Conservation (phyloP, 2,329 filamentous ascomycete species). For the Fusarium sambucinum region DNA sequence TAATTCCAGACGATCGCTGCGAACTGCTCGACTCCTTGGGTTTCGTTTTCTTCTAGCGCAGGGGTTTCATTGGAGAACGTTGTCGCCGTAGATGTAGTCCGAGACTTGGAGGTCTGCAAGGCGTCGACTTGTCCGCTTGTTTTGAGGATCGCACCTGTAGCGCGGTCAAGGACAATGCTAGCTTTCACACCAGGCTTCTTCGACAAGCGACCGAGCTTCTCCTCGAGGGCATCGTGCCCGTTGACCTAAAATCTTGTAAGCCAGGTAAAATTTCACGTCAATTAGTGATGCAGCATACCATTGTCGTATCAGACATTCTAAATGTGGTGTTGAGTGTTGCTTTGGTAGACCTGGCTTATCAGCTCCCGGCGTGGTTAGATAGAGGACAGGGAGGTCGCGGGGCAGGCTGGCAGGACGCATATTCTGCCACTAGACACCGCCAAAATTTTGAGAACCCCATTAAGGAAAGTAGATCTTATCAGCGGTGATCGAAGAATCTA, state of each 20-base stretch:
- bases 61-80: constrained; percentile 62
- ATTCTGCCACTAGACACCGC: constrained; percentile 61
- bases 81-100: constrained; percentile 53
- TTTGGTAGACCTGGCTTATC: constrained; percentile 24
- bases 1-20: constrained; percentile 82
- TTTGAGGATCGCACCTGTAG: constrained; percentile 79
- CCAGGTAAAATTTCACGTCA: background rate
- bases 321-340: constrained; percentile 10
- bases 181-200: constrained; percentile 85
- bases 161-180: constrained; percentile 79
- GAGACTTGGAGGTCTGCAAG: constrained; percentile 58
- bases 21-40: constrained; percentile 76
- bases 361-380: constrained; percentile 23
- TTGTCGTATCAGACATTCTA: constrained; percentile 44
- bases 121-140: constrained; percentile 76
- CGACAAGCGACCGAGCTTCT: constrained; percentile 75
- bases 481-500: constrained; percentile 22
- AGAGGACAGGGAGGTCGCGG: constrained; percentile 32
- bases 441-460: constrained; percentile 55
- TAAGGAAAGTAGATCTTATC: constrained; percentile 39
- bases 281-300: constrained; percentile 32
- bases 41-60: constrained; percentile 60
- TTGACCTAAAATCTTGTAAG: constrained; percentile 51
- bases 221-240: constrained; percentile 71
- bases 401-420: constrained; percentile 27